A percentile compares a stretch with the other conserved stretches of the same genome.
phyloP scores from a whole-genome alignment of 345 rosid genomes.

The Punica granatum region DNA sequence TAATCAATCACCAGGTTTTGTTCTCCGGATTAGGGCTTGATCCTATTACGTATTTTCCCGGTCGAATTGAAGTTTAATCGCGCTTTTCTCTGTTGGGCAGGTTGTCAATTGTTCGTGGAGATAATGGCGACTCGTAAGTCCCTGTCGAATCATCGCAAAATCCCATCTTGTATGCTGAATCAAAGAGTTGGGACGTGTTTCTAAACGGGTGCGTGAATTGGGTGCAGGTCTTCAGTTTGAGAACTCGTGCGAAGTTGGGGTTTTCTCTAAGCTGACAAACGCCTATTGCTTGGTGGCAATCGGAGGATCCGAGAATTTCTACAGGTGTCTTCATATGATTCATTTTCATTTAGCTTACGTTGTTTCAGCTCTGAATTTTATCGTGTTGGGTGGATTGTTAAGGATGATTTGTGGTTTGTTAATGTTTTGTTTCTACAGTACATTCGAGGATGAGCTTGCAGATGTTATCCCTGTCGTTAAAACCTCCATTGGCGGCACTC shows the following conservation, averaged over 20 bases:
- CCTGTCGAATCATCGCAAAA: not conserved
- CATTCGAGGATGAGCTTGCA: conserved; percentile 80
- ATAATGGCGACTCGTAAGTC: conserved; percentile 2
- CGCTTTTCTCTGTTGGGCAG: not conserved
- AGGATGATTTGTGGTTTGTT: not conserved
- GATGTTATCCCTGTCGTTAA: conserved; percentile 85
- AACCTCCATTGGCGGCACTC: conserved; percentile 75
- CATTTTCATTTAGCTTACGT: not conserved
- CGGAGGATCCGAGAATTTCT: conserved; percentile 79
- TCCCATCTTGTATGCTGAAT: not conserved
- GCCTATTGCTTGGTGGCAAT: conserved; percentile 87
- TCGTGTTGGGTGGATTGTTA: not conserved
- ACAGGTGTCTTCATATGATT: conserved; percentile 38
- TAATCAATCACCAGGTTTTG: too few relatives aligned
- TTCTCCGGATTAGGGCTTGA: too few relatives aligned
- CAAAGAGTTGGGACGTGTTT: not conserved
- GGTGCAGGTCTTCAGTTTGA: conserved; percentile 77
- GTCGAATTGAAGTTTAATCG: too few relatives aligned
- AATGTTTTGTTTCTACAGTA: conserved; percentile 22
- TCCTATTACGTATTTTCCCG: too few relatives aligned
- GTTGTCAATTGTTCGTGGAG: not conserved
- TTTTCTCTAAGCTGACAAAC: conserved; percentile 77
- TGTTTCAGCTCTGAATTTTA: too few relatives aligned
- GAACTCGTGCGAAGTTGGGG: conserved; percentile 80
- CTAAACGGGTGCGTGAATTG: not conserved